Conservation (phyloP, 148 eudicot genomes). For the Suaeda aralocaspica region DNA sequence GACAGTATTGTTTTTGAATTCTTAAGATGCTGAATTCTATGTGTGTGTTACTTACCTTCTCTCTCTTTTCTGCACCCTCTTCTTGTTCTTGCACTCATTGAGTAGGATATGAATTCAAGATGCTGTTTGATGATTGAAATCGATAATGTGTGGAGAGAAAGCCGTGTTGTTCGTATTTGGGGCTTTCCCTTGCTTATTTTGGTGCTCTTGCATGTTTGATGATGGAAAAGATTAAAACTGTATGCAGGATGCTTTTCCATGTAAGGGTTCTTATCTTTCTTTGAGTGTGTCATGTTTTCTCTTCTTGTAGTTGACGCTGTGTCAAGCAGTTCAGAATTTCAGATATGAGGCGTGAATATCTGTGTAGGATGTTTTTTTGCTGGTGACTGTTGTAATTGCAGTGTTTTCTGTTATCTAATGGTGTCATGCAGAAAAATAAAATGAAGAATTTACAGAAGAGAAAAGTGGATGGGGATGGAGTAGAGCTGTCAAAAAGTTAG, state of each 20-base stretch:
- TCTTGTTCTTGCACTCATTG: conserved; percentile 24
- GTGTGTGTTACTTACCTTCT: neutral
- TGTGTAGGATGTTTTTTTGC: neutral
- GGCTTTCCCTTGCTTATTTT: conserved; percentile 35
- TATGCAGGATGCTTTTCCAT: conserved; percentile 38
- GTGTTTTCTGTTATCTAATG: neutral
- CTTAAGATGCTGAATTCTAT: conserved; percentile 13
- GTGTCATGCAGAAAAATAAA: neutral
- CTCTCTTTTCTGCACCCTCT: conserved; percentile 18
- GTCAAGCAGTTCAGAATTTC: neutral
- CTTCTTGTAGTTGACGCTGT: neutral
- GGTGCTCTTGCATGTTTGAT: conserved; percentile 35
- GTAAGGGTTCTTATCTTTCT: conserved; percentile 41
- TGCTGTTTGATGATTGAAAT: conserved; percentile 44
- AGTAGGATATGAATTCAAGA: conserved; percentile 34
- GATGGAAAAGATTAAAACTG: conserved; percentile 51
- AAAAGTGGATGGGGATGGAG: neutral
- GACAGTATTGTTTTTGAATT: conserved; percentile 14
- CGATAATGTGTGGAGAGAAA: conserved; percentile 34
- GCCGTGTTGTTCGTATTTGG: conserved; percentile 37
- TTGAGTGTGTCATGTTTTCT: neutral
- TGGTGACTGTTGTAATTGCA: neutral
- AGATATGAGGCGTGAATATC: neutral
- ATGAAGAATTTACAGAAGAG: neutral
- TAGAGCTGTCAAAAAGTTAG: neutral